Evolutionary conservation across 495 filamentous ascomycete species (phyloP).

Genomic region (Bacidia gigantensis): DNA sequence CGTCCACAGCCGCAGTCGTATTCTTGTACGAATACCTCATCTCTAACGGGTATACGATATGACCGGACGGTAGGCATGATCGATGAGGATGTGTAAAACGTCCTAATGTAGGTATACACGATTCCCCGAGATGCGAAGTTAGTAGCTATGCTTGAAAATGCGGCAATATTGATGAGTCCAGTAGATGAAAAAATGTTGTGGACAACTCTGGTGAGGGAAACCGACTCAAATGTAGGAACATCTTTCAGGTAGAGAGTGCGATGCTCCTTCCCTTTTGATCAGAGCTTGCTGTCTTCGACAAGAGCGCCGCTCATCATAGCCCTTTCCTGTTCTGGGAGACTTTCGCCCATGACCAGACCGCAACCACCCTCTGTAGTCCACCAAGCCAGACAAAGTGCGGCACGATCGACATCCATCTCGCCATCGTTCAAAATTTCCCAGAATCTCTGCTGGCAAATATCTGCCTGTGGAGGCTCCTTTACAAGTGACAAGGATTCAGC

Average conservation of each 20-base stretch:
- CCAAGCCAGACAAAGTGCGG: constrained; percentile 72
- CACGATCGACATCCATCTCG: constrained; percentile 84
- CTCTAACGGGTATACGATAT: neutral
- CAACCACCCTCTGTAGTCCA: constrained; percentile 63
- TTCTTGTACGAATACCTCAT: neutral
- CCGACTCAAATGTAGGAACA: too few relatives aligned
- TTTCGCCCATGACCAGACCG: constrained; percentile 48
- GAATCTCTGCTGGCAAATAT: constrained; percentile 56
- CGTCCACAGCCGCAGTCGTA: neutral
- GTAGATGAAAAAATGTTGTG: neutral
- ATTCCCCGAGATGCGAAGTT: too few relatives aligned
- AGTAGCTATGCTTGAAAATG: neutral
- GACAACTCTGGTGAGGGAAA: neutral
- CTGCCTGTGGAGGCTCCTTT: constrained; percentile 44
- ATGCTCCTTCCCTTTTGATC: neutral
- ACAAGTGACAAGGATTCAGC: constrained; percentile 55
- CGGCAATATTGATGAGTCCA: neutral
- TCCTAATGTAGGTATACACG: too few relatives aligned
- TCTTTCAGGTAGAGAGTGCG: neutral
- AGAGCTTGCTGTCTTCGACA: constrained; percentile 20
- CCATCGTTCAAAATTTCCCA: constrained; percentile 75
- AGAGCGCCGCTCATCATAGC: constrained; percentile 50
- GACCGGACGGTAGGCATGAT: neutral
- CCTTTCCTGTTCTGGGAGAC: constrained; percentile 18
- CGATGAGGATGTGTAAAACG: neutral